A percentile compares a stretch with the other conserved stretches of the same genome.
phyloP scores from a whole-genome alignment of 1,284 basidiomycete species.

The Hemileia vastatrix region DNA sequence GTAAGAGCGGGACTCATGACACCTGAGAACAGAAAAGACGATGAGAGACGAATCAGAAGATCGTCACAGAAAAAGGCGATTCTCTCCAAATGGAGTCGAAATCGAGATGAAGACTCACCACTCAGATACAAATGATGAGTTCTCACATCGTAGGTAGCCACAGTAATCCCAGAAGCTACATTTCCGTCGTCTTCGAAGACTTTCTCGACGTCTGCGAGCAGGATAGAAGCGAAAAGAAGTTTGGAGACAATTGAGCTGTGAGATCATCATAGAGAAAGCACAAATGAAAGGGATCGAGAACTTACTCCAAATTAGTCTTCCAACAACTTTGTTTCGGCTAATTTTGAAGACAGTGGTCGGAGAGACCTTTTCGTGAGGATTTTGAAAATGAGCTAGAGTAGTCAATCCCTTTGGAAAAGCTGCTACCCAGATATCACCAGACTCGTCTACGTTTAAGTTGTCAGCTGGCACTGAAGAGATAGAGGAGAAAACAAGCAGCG shows the following conservation, averaged over 20 bases:
- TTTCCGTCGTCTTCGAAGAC: background rate
- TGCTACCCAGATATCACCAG: too few species aligned
- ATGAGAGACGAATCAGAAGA: too few species aligned
- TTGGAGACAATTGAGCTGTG: background rate
- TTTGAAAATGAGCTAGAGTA: too few species aligned
- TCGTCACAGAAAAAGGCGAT: too few species aligned
- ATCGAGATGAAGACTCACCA: background rate
- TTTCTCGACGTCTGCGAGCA: background rate
- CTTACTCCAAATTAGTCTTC: background rate
- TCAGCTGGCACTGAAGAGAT: too few species aligned
- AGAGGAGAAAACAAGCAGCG: too few species aligned
- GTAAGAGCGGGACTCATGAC: too few species aligned
- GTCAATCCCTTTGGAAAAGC: too few species aligned
- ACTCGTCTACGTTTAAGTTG: too few species aligned
- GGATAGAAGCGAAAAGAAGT: background rate
- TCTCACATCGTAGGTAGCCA: background rate
- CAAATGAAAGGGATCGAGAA: background rate
- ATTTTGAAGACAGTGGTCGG: too few species aligned
- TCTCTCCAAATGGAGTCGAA: background rate
- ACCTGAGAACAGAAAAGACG: too few species aligned
- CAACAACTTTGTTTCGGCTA: background rate
- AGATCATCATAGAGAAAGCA: background rate
- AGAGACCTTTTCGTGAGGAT: too few species aligned
- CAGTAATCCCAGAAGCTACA: background rate
- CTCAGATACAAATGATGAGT: background rate